A percentile compares a stretch with the other conserved stretches of the same genome.
Conservation (phyloP, 2,329 filamentous ascomycete species). For the Chalaropsis ovoidea region DNA sequence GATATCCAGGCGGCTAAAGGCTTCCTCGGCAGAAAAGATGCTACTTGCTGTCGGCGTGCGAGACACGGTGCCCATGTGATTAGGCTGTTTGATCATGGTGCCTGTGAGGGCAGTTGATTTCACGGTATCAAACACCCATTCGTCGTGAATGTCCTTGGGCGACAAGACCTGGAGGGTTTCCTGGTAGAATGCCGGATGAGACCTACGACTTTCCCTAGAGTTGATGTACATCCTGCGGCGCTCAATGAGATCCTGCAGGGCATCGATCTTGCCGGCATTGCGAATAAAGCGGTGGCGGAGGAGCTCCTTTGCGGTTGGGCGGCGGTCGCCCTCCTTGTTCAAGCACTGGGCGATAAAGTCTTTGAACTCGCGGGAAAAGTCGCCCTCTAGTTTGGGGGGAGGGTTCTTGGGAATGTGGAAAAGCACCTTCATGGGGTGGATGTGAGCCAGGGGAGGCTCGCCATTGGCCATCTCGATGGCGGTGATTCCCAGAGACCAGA, state of each 20-base stretch:
- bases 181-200: constrained; percentile 78
- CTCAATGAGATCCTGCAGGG: constrained; percentile 75
- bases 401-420: constrained; percentile 85
- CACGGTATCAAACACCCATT: constrained; percentile 93
- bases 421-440: constrained; percentile 88
- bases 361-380: constrained; percentile 82
- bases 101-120: constrained; percentile 49
- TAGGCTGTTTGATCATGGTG: constrained; percentile 10
- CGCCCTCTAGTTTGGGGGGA: constrained; percentile 72
- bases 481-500: constrained; percentile 87
- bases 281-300: constrained; percentile 82
- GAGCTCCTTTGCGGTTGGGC: constrained; percentile 77
- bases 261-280: constrained; percentile 76
- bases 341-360: constrained; percentile 87
- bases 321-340: constrained; percentile 77
- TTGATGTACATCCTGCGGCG: constrained; percentile 69
- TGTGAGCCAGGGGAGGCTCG: constrained; percentile 75
- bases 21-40: constrained; percentile 42
- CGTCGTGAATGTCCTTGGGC: constrained; percentile 60
- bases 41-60: constrained; percentile 16
- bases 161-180: constrained; percentile 72
- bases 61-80: constrained; percentile 10
- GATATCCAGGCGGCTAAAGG: constrained; percentile 49
- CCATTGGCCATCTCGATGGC: constrained; percentile 82
- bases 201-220: constrained; percentile 56